Percentiles rank a stretch among this genome's conserved stretches.
phyloP scores from a whole-genome alignment of 257 asterid species.

The Plantago major region DNA sequence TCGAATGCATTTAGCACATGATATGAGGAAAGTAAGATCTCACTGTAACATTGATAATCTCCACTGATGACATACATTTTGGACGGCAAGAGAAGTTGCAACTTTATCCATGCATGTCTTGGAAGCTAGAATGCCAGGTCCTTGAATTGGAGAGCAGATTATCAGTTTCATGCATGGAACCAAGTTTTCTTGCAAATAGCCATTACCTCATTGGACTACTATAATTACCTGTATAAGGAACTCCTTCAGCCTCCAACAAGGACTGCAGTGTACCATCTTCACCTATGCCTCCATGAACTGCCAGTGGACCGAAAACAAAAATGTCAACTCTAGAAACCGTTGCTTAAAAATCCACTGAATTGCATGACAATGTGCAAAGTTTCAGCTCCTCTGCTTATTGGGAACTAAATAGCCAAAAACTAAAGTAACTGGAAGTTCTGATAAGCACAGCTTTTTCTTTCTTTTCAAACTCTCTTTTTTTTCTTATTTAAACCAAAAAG shows the following conservation, averaged over 20 bases:
- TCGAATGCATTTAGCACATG: neutral
- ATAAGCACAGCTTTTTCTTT: too few relatives aligned
- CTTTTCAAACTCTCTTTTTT: too few relatives aligned
- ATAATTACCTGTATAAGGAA: conserved; percentile 58
- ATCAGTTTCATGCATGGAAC: conserved; percentile 21
- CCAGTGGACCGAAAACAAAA: conserved; percentile 13
- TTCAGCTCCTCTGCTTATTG: neutral
- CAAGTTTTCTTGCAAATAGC: neutral
- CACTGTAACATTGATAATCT: neutral
- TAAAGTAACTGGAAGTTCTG: too few relatives aligned
- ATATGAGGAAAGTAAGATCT: conserved; percentile 11
- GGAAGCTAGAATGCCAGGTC: conserved; percentile 74
- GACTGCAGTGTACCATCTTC: conserved; percentile 92
- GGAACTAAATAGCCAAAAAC: neutral
- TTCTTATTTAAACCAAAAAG: too few relatives aligned
- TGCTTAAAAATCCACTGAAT: conserved; percentile 6
- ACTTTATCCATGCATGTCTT: conserved; percentile 86
- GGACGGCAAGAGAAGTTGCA: conserved; percentile 76
- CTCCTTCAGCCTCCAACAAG: conserved; percentile 65
- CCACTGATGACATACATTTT: conserved; percentile 45
- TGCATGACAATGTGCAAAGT: conserved; percentile 6
- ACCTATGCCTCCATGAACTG: conserved; percentile 94
- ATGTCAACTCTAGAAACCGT: conserved; percentile 7
- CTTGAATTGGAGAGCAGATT: conserved; percentile 34
- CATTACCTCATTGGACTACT: neutral